Evolutionary conservation across 441 rosid species (phyloP).

Genomic region (Gossypium trilobum): DNA sequence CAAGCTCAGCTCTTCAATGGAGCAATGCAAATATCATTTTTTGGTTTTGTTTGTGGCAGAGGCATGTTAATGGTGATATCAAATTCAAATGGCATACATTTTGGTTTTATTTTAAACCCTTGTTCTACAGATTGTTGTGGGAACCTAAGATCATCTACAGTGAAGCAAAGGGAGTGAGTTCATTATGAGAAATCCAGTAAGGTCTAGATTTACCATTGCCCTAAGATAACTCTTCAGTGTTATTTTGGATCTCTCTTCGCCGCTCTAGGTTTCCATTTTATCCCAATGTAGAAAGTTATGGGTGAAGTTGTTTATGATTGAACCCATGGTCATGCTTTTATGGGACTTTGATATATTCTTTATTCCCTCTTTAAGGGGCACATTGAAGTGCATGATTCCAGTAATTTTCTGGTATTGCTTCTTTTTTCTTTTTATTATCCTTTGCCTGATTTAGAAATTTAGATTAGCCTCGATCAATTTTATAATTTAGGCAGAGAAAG

Average conservation of each 20-base stretch:
- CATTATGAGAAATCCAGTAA: not conserved
- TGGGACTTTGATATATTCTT: not conserved
- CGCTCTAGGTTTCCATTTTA: not conserved
- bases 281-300: not conserved
- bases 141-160: not conserved
- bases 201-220: not conserved
- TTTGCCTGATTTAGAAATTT: too few species aligned
- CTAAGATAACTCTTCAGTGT: not conserved
- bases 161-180: not conserved
- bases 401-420: not conserved
- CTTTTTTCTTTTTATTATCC: too few species aligned
- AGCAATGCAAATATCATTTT: not conserved
- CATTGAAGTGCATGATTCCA: not conserved
- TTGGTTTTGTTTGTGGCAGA: not conserved
- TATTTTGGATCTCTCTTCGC: not conserved
- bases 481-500: too few species aligned
- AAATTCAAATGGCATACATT: not conserved
- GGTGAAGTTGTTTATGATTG: not conserved
- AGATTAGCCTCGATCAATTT: too few species aligned
- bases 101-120: not conserved
- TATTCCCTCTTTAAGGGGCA: not conserved
- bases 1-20: not conserved
- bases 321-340: not conserved
- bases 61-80: not conserved
- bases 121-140: not conserved